A percentile compares a stretch with the other conserved stretches of the same genome.
phyloP scores from a whole-genome alignment of 2,329 filamentous ascomycete genomes.

The Penicillium sp. region DNA sequence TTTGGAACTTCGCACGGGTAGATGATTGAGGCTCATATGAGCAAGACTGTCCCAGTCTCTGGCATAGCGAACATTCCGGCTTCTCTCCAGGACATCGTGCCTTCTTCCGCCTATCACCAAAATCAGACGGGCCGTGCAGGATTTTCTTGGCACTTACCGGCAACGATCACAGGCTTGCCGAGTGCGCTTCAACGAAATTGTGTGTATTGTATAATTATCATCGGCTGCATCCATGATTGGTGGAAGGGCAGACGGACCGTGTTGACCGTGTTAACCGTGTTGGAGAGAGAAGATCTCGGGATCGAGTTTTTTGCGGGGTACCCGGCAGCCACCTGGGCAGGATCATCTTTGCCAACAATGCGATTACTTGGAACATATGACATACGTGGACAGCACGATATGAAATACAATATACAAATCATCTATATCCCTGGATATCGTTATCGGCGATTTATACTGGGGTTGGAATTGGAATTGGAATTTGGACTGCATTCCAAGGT shows the following conservation, averaged over 20 bases:
- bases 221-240: background rate
- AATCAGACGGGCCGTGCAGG: background rate
- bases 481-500: background rate
- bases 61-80: conserved; percentile 27
- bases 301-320: no score
- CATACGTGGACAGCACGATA: no score
- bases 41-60: conserved; percentile 25
- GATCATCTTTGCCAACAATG: no score
- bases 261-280: no score
- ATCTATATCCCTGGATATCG: no score
- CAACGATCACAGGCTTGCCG: conserved; percentile 30
- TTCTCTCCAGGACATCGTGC: conserved; percentile 32
- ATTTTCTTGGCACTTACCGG: conserved; percentile 20
- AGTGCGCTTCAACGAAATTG: conserved; percentile 27
- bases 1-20: background rate
- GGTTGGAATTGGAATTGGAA: background rate
- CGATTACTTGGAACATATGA: no score
- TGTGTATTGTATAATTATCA: conserved; percentile 29
- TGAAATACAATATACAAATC: no score
- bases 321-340: no score
- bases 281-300: no score
- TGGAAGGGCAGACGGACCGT: no score
- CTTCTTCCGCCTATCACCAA: conserved; percentile 24
- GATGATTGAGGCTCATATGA: conserved; percentile 18
- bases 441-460: no score